Conservation (phyloP, 1,139 yeast species). For the Diutina neorugosa region DNA sequence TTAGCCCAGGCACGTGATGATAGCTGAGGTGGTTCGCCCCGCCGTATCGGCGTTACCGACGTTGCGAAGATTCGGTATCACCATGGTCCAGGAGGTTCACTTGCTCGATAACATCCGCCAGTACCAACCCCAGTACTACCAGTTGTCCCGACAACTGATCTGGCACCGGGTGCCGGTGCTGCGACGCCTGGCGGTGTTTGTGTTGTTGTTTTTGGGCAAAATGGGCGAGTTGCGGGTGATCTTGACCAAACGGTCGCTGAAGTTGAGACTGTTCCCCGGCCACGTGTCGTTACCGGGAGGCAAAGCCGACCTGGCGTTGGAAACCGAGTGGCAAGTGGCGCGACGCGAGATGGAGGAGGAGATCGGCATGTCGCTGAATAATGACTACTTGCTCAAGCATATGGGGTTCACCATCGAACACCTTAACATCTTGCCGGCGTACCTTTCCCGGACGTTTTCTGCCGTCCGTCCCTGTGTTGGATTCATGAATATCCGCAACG, state of each 20-base stretch:
- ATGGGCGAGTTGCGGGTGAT: constrained; percentile 68
- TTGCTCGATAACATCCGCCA: constrained; percentile 12
- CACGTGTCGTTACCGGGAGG: constrained; percentile 91
- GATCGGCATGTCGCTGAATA: constrained; percentile 54
- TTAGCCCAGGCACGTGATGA: not conserved
- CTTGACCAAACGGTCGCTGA: constrained; percentile 63
- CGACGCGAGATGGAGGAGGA: constrained; percentile 81
- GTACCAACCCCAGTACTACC: constrained; percentile 17
- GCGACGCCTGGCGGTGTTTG: constrained; percentile 69
- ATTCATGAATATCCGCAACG: constrained; percentile 27
- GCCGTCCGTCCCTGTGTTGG: constrained; percentile 81
- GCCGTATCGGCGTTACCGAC: not conserved
- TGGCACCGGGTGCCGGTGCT: constrained; percentile 48
- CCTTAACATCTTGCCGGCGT: constrained; percentile 55
- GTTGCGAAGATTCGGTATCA: constrained; percentile 2
- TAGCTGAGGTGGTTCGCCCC: not conserved
- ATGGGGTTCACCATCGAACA: constrained; percentile 47
- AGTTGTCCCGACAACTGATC: constrained; percentile 23
- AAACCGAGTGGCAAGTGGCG: constrained; percentile 60
- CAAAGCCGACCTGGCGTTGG: constrained; percentile 54
- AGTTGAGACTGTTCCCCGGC: constrained; percentile 65
- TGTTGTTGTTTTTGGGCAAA: constrained; percentile 57
- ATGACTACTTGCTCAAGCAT: constrained; percentile 27
- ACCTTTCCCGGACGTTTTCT: constrained; percentile 64
- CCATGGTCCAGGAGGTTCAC: constrained; percentile 3